Percentiles rank a stretch among this genome's conserved stretches.
phyloP scores from a whole-genome alignment of 2,329 filamentous ascomycete genomes.

The Ophiocordyceps camponoti-saundersi region DNA sequence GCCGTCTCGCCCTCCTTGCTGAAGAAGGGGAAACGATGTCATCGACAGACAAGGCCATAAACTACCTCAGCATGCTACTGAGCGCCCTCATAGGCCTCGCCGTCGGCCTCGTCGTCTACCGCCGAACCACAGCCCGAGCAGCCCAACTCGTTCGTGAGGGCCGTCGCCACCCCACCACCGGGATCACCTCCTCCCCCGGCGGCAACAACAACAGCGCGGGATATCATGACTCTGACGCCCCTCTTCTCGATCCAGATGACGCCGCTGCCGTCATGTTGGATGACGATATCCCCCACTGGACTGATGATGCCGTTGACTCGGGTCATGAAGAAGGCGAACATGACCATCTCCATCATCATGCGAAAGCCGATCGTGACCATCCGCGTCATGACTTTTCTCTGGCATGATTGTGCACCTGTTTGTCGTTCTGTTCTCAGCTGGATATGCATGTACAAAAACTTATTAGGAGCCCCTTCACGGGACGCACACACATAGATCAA shows the following conservation, averaged over 20 bases:
- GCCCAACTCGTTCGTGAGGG: conserved; percentile 36
- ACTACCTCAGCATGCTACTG: conserved; percentile 65
- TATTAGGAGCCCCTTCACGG: neutral
- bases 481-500: neutral
- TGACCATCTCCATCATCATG: neutral
- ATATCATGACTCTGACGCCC: conserved; percentile 28
- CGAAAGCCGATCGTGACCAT: neutral
- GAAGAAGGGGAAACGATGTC: conserved; percentile 75
- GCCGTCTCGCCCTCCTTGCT: conserved; percentile 65
- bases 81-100: conserved; percentile 53
- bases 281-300: conserved; percentile 41
- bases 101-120: conserved; percentile 78
- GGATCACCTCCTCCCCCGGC: conserved; percentile 2
- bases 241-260: conserved; percentile 28
- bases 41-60: conserved; percentile 57
- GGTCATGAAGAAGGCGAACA: neutral
- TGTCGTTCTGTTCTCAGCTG: too few relatives aligned
- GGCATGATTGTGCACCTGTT: too few relatives aligned
- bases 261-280: conserved; percentile 38
- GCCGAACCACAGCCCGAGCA: conserved; percentile 45
- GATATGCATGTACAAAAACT: too few relatives aligned
- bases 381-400: too few relatives aligned
- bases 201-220: conserved; percentile 12
- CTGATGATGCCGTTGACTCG: conserved; percentile 12
- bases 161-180: conserved; percentile 1